Percentiles rank a stretch among this genome's conserved stretches.
These are phyloP conservation scores for Bjerkandera adusta DNA, from an alignment of 1,284 basidiomycete species.

Conservation along the genomic window DNA sequence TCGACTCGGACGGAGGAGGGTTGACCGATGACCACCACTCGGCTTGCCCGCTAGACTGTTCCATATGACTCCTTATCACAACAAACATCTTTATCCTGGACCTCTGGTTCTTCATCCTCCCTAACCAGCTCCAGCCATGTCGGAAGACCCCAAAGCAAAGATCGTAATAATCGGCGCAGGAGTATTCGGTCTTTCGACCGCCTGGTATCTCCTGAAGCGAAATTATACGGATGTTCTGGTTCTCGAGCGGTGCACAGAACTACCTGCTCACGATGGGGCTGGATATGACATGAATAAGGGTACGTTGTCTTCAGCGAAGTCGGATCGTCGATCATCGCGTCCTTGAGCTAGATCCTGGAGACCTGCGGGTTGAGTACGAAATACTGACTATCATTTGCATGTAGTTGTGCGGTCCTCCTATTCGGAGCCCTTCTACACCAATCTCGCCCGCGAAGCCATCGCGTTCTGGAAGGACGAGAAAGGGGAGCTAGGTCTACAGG, in stretches of 20 bases:
- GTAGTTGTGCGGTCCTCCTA: slow-evolving; percentile 75
- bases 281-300: slow-evolving; percentile 87
- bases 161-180: slow-evolving; percentile 84
- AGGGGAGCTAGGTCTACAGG: no score
- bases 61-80: neutral
- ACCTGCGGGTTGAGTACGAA: no score
- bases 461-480: slow-evolving; percentile 61
- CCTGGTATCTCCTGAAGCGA: slow-evolving; percentile 68
- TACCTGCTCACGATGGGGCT: slow-evolving; percentile 80
- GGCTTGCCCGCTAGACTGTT: neutral
- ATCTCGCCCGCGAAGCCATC: slow-evolving; percentile 73
- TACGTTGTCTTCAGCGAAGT: slow-evolving; percentile 28
- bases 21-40: neutral
- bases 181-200: slow-evolving; percentile 84
- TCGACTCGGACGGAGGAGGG: neutral
- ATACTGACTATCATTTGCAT: neutral
- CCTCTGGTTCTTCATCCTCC: neutral
- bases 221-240: slow-evolving; percentile 72
- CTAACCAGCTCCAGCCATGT: neutral
- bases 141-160: slow-evolving; percentile 19
- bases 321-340: neutral
- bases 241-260: slow-evolving; percentile 59
- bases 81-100: neutral
- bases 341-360: no score
- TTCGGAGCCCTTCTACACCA: slow-evolving; percentile 64